These are phyloP conservation scores for Scleroderma bovista DNA, from an alignment of 768 basidiomycete genomes.

Conservation along the genomic window DNA sequence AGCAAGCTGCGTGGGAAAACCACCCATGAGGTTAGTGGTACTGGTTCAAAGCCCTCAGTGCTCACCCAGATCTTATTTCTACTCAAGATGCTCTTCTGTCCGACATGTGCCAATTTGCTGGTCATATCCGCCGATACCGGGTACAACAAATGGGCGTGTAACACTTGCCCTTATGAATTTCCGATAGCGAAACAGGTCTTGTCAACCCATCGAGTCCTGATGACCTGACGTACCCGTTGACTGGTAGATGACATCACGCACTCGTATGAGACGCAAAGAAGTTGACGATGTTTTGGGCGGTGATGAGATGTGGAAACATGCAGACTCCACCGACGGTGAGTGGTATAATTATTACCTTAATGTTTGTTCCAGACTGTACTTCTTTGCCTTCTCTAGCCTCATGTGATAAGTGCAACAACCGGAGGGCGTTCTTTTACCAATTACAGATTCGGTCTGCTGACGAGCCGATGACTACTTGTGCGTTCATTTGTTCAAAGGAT, in stretches of 20 bases:
- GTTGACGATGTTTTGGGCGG: constrained; percentile 96
- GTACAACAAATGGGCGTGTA: constrained; percentile 90
- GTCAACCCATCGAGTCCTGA: neutral
- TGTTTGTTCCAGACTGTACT: too few species aligned
- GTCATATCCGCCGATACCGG: constrained; percentile 72
- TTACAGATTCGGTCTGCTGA: constrained; percentile 93
- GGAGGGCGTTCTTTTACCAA: constrained; percentile 90
- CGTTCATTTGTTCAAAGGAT: constrained; percentile 4
- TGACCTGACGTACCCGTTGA: neutral
- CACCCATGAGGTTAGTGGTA: too few species aligned
- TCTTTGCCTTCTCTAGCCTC: constrained; percentile 32
- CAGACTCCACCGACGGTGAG: constrained; percentile 78
- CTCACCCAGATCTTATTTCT: too few species aligned
- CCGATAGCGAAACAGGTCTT: constrained; percentile 20
- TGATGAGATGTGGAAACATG: constrained; percentile 90
- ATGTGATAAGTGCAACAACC: constrained; percentile 78
- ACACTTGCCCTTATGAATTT: constrained; percentile 93
- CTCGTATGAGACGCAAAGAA: constrained; percentile 78
- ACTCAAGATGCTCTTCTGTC: constrained; percentile 91
- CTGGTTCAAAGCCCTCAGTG: too few species aligned
- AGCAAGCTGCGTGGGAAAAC: too few species aligned
- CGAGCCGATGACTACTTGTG: constrained; percentile 72
- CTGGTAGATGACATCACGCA: constrained; percentile 83
- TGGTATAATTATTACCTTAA: neutral
- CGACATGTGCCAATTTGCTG: constrained; percentile 86